These are phyloP conservation scores for Aspergillus caelatus DNA, from an alignment of 2,329 filamentous ascomycete genomes.

Conservation along the genomic window DNA sequence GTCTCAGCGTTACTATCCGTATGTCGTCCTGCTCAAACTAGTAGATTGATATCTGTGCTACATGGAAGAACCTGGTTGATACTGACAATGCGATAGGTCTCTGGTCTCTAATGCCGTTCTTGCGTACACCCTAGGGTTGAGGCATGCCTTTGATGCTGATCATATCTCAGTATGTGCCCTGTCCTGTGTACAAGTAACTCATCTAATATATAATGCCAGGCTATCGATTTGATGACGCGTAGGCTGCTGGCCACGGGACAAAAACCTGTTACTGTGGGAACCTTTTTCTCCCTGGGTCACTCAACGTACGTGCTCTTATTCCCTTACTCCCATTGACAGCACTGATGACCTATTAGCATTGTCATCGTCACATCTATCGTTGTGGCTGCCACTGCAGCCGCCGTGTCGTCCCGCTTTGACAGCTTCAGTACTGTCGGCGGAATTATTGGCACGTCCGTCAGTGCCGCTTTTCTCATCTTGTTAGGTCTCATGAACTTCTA, in stretches of 20 bases:
- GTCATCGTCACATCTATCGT: slow-evolving; percentile 88
- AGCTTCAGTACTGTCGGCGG: slow-evolving; percentile 78
- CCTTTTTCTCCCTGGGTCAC: slow-evolving; percentile 91
- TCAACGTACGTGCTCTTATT: slow-evolving; percentile 61
- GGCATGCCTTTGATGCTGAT: slow-evolving; percentile 97
- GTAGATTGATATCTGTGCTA: background rate
- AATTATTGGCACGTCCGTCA: slow-evolving; percentile 87
- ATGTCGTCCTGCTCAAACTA: slow-evolving; percentile 13
- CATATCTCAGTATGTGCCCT: slow-evolving; percentile 66
- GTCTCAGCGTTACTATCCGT: slow-evolving; percentile 41
- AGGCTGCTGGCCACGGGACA: slow-evolving; percentile 84
- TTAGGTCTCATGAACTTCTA: slow-evolving; percentile 83
- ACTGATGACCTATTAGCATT: slow-evolving; percentile 52
- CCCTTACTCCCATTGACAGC: background rate
- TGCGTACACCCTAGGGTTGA: slow-evolving; percentile 83
- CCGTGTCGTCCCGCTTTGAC: slow-evolving; percentile 78
- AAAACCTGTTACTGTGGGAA: slow-evolving; percentile 86
- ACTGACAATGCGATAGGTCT: slow-evolving; percentile 39
- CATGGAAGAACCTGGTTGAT: background rate
- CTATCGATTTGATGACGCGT: slow-evolving; percentile 93
- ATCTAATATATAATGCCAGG: slow-evolving; percentile 42
- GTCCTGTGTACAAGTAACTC: no score
- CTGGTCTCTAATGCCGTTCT: slow-evolving; percentile 81
- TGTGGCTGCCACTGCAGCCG: slow-evolving; percentile 86
- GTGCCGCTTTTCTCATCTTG: slow-evolving; percentile 78